Evolutionary conservation across 208 protist genomes (phyloP).

Genomic region (Leishmania gerbilli): DNA sequence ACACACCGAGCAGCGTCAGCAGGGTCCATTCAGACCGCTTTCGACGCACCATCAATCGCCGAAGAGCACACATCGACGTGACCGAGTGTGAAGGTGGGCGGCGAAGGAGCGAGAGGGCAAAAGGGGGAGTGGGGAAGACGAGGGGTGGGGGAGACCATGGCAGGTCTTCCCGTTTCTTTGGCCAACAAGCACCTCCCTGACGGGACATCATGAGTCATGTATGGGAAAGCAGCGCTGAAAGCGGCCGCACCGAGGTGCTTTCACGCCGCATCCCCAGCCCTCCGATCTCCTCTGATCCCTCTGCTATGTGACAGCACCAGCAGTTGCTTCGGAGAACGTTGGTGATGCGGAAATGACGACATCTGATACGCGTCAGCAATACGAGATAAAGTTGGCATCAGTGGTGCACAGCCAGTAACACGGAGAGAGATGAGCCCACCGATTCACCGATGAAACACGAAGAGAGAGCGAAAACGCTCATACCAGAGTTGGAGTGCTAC

Average conservation of each 20-base stretch:
- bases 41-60: background rate
- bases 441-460: background rate
- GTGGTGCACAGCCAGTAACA: background rate
- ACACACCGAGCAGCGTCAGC: background rate
- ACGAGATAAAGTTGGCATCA: conserved; percentile 1
- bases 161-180: background rate
- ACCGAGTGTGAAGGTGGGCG: background rate
- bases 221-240: background rate
- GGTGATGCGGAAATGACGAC: background rate
- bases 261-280: background rate
- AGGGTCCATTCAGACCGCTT: background rate
- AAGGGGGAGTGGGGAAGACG: background rate
- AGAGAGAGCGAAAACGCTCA: background rate
- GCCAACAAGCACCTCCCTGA: background rate
- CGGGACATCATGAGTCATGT: background rate
- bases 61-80: background rate
- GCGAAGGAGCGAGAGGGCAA: background rate
- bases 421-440: background rate
- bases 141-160: background rate
- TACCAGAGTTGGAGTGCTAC: background rate
- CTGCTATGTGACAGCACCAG: background rate
- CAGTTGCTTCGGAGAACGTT: background rate
- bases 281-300: background rate
- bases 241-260: background rate
- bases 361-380: background rate